Evolutionary conservation across 2,329 filamentous ascomycete genomes (phyloP).

Genomic region (Huntiella decipiens): DNA sequence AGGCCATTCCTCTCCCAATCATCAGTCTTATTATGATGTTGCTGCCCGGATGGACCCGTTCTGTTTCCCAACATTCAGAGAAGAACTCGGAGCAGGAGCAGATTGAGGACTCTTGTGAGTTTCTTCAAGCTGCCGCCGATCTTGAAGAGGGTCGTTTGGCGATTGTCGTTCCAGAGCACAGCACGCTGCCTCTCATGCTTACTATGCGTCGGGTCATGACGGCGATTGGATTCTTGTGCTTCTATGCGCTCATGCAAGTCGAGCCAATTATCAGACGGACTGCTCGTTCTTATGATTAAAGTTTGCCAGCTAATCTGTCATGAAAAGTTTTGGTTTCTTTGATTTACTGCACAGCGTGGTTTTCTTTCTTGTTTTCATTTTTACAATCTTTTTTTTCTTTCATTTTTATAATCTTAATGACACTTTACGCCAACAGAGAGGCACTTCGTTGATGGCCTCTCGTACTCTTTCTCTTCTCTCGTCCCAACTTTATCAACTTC

Average conservation of each 20-base stretch:
- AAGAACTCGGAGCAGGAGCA: neutral
- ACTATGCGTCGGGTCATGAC: slow-evolving; percentile 10
- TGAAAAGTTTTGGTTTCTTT: neutral
- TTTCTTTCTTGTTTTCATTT: slow-evolving; percentile 1
- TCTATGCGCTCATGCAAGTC: slow-evolving; percentile 11
- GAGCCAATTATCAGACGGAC: slow-evolving; percentile 11
- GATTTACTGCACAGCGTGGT: neutral
- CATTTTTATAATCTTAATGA: slow-evolving; percentile 8
- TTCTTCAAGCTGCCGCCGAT: slow-evolving; percentile 9
- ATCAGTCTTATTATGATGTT: slow-evolving; percentile 8
- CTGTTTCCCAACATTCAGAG: neutral
- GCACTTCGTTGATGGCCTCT: too few relatives aligned
- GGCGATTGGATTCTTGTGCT: slow-evolving; percentile 9
- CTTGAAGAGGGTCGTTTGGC: slow-evolving; percentile 9
- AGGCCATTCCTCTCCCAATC: slow-evolving; percentile 5
- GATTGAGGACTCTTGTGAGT: slow-evolving; percentile 3
- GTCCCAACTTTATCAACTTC: neutral
- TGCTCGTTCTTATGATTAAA: slow-evolving; percentile 10
- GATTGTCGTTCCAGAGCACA: neutral
- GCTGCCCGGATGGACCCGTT: neutral
- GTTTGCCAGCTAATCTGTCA: neutral
- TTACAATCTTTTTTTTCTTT: neutral
- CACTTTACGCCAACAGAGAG: too few relatives aligned
- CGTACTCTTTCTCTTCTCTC: too few relatives aligned
- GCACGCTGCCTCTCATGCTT: slow-evolving; percentile 5